Base-by-base conservation (phyloP, 139 green algal genomes). In the Protoeuglena noctilucae region DNA sequence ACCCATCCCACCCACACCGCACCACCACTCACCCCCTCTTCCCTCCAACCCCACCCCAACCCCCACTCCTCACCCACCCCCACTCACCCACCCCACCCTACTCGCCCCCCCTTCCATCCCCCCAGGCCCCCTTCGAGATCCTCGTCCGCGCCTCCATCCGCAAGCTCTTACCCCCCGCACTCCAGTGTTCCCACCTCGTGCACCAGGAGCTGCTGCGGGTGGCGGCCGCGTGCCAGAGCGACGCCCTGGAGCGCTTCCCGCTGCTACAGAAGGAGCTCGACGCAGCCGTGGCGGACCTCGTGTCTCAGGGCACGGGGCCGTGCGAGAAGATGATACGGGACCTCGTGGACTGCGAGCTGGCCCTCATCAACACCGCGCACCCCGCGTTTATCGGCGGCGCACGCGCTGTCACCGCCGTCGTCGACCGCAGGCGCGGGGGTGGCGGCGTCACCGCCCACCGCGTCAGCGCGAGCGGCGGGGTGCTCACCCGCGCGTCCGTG, bases 331-430 rank as follows among this genome's bases (percentile, higher is more conserved):
- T 86, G 79, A 80, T 88, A 28, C 49, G 60, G 3, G 60, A 66
- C 24, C 56, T 86, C 29, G 70, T 93, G 5, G 79, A 75, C 0
- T 95, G 89, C 65, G 88, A 96, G 78, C 74, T 86, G 50, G 82
- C 85, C 21, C 94, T 87, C 79, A 95, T 97, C 71, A 97, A 97
- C 75, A 94, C 84, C 25, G 79, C 83, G 61, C 87, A 97, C 68
- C 82, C 88, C 0, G 72, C 75, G 30, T 96, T 96, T 64, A 60
- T 74, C 30, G 67, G 63, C 3, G 67, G 58, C 5, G 48, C 26
- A 31, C 41, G 45, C 51, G 67, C 67, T 3, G 58, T 74, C 30
- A 53, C 61, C 48, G 27, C 48, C 23, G 58, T 62, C 39, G 17
- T 60, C 5, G n/a, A 50, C 4, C 53, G 43, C 53, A 25, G 43